phyloP scores from a whole-genome alignment of 129 eudicot species.

The Kitagawia praeruptora region DNA sequence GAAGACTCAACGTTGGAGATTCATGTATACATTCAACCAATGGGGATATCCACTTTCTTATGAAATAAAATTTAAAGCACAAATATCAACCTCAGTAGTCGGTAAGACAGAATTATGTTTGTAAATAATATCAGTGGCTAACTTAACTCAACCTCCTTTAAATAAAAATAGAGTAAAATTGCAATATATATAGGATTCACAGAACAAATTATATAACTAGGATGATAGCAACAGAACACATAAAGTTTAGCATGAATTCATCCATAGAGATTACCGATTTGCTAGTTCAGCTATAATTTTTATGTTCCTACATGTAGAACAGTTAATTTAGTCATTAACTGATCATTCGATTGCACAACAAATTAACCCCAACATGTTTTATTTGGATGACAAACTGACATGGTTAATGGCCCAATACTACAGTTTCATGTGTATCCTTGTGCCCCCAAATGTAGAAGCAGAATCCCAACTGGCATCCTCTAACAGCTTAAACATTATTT shows the following conservation, averaged over 20 bases:
- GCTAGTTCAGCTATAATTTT: neutral
- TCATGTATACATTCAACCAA: neutral
- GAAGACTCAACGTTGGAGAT: neutral
- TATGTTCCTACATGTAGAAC: neutral
- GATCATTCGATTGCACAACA: neutral
- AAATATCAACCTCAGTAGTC: neutral
- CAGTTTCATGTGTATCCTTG: neutral
- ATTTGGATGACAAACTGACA: neutral
- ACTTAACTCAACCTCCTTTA: neutral
- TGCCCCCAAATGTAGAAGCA: neutral
- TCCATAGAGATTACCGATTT: neutral
- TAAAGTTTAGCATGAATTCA: neutral
- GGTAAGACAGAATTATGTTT: neutral
- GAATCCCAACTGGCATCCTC: neutral
- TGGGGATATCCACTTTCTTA: neutral
- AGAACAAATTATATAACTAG: neutral
- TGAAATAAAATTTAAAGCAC: neutral
- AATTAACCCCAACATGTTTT: neutral
- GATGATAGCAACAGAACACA: neutral
- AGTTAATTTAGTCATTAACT: neutral
- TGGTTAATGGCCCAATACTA: neutral
- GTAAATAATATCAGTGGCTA: neutral
- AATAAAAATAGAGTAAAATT: no score
- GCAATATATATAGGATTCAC: neutral
- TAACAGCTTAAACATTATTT: constrained; percentile 1